Evolutionary conservation across 176 grass and related monocot genomes (phyloP), one percentile per base, ranked within the genome.

Genomic region (Eragrostis nindensis): DNA sequence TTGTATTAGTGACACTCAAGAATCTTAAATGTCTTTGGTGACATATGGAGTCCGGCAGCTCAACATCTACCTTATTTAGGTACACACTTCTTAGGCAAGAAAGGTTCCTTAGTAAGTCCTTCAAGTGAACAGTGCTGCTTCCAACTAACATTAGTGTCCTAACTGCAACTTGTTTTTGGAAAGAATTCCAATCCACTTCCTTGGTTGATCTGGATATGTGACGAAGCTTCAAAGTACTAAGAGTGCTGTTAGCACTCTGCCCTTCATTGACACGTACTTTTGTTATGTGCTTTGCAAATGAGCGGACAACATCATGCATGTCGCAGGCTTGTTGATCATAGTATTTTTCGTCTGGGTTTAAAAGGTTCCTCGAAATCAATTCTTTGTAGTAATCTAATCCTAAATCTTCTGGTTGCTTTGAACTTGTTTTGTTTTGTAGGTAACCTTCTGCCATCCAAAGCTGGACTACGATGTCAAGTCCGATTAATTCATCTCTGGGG

Each of bases 261-360:
- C 4, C 52, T 5, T 69, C 52, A 5, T 10, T 18, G 53, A 79
- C 14, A 18, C 68, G 45, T 12, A 46, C 74, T 30, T 74, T 40
- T 3, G 43, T 17, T 43, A 70, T 24, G 18, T 42, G 7, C 0
- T 72, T 80, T 41, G 57, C 56, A 60, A 83, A 81, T 4, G 36
- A 78, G 0, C 65, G 80, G 3, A 88, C 13, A 22, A 88, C 73
- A 50, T 82, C 74, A 68, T 88, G 80, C 80, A 88, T 83, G 6
- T 3, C 46, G 17, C 18, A 83, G 12, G 0, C 45, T 21, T 5
- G 3, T 6, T 0, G 8, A 22, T 56, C 32, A 4, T 36, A 52
- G 0, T 0, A 6, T 6, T 0, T 0, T 43, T 36, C 1, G 0
- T 74, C 5, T 13, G n/a, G 42, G 13, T 75, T 43, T 52, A 84